These are phyloP conservation scores for Dendryphion nanum DNA, from an alignment of 2,329 filamentous ascomycete genomes.

Conservation along the genomic window DNA sequence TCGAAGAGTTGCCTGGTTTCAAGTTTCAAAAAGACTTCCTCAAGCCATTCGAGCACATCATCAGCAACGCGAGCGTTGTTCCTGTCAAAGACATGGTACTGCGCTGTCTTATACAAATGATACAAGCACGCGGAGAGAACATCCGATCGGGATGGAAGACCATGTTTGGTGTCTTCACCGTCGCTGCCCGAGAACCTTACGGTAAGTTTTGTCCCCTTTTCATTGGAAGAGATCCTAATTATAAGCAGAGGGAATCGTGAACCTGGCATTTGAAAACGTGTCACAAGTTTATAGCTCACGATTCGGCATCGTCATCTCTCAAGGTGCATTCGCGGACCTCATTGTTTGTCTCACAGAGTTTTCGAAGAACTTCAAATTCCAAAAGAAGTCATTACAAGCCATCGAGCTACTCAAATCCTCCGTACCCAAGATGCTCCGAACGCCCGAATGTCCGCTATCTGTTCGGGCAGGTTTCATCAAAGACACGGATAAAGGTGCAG, in stretches of 20 bases:
- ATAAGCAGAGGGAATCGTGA: constrained; percentile 81
- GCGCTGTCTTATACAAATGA: constrained; percentile 97
- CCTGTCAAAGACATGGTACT: constrained; percentile 97
- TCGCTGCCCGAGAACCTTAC: constrained; percentile 88
- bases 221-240: constrained; percentile 12
- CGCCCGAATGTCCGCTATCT: constrained; percentile 89
- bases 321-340: constrained; percentile 94
- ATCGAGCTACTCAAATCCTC: constrained; percentile 94
- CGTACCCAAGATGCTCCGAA: constrained; percentile 91
- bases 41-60: constrained; percentile 96
- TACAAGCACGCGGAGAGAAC: constrained; percentile 92
- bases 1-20: constrained; percentile 95
- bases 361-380: constrained; percentile 97
- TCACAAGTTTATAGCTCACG: constrained; percentile 92
- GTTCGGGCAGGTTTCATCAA: constrained; percentile 57
- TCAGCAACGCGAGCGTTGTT: constrained; percentile 86
- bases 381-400: constrained; percentile 95
- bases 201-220: constrained; percentile 42
- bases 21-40: constrained; percentile 99
- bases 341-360: constrained; percentile 97
- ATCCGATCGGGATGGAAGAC: constrained; percentile 98
- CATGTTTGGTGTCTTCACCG: constrained; percentile 98
- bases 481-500: constrained; percentile 48
- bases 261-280: constrained; percentile 94
- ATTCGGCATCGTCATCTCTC: constrained; percentile 93